These are phyloP conservation scores for Eucalyptus microcorys DNA, from an alignment of 345 rosid genomes.

Conservation along the genomic window DNA sequence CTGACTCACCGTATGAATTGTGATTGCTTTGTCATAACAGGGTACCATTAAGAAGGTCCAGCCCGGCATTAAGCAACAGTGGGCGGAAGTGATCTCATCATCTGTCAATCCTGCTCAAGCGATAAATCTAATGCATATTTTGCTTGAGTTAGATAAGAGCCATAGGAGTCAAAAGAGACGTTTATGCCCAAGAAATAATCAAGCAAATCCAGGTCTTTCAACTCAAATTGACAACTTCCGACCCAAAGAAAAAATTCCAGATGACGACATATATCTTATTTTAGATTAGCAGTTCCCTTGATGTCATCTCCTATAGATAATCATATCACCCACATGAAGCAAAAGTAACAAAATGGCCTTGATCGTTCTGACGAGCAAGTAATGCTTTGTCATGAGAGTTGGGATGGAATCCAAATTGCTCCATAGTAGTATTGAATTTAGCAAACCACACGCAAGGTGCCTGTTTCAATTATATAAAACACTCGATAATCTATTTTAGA, in stretches of 20 bases:
- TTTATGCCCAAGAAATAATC: not conserved
- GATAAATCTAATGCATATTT: not conserved
- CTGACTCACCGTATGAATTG: fast-evolving
- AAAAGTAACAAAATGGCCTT: too few relatives aligned
- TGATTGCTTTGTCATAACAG: not conserved
- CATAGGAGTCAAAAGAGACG: not conserved
- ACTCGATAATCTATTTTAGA: not conserved
- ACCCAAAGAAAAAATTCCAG: not conserved
- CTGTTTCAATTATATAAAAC: not conserved
- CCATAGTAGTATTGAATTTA: not conserved
- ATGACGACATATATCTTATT: not conserved
- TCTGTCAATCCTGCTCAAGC: not conserved
- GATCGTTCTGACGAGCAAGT: too few relatives aligned
- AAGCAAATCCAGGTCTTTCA: not conserved
- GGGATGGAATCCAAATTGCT: not conserved
- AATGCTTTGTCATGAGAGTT: too few relatives aligned
- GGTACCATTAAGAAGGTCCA: not conserved
- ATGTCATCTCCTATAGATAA: too few relatives aligned
- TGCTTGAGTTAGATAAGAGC: not conserved
- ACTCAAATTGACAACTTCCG: not conserved
- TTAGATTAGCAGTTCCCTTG: too few relatives aligned
- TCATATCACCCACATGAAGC: too few relatives aligned
- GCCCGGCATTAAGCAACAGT: not conserved
- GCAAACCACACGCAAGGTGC: not conserved
- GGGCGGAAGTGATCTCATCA: not conserved